Evolutionary conservation across 2,329 filamentous ascomycete species (phyloP).

Genomic region (Chlorencoelia australis): DNA sequence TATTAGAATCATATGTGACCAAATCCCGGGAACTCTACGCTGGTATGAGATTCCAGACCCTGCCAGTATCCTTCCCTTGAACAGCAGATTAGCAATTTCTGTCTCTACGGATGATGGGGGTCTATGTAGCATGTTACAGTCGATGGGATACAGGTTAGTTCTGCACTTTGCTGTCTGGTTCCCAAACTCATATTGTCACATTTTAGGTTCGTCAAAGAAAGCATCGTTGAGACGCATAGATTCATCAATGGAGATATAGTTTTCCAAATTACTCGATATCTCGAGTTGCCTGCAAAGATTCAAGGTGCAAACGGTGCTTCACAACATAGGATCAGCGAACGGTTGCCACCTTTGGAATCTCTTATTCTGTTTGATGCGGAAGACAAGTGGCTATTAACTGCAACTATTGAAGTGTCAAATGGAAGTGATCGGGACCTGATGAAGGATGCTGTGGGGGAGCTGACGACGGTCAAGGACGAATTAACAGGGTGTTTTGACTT

Average conservation of each 20-base stretch:
- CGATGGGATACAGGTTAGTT: conserved; percentile 44
- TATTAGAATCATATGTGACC: conserved; percentile 23
- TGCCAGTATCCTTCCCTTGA: conserved; percentile 17
- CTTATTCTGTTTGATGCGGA: conserved; percentile 39
- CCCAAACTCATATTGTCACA: too few species aligned
- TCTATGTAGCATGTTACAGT: conserved; percentile 37
- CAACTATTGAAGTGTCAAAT: conserved; percentile 43
- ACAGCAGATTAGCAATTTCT: conserved; percentile 20
- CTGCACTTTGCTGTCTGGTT: too few species aligned
- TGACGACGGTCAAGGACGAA: conserved; percentile 37
- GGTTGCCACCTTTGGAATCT: conserved; percentile 37
- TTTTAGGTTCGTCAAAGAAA: conserved; percentile 20
- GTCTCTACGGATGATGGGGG: conserved; percentile 30
- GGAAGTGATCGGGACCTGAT: conserved; percentile 46
- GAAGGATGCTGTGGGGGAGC: conserved; percentile 41
- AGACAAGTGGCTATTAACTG: conserved; percentile 44
- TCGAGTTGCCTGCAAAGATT: conserved; percentile 14
- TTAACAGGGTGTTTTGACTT: conserved; percentile 45
- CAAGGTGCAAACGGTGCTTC: conserved; percentile 19
- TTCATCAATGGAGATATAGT: conserved; percentile 23
- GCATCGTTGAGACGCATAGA: conserved; percentile 17
- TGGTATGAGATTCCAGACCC: conserved; percentile 55
- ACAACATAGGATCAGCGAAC: conserved; percentile 17
- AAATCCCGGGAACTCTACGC: conserved; percentile 37
- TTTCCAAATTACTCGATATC: conserved; percentile 21